Base-by-base conservation (phyloP, 1,284 basidiomycete genomes). In the Austroboletus olivaceoglutinosus region DNA sequence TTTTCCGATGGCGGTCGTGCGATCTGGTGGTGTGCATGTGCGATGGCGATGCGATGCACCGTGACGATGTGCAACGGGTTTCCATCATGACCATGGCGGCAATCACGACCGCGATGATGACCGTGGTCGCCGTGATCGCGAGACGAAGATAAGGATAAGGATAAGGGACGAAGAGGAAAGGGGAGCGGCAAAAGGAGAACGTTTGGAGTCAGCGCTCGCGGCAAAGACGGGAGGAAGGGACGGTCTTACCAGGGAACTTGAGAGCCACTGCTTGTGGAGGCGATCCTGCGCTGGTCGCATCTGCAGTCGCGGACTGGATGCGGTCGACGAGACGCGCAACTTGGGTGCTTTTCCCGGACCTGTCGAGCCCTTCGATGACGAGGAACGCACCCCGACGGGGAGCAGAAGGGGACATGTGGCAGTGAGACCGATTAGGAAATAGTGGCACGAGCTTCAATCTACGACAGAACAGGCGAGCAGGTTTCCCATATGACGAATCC, bases 291-390 rank as follows among this genome's bases (percentile, higher is more conserved):
- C 50, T 52, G 75, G 63, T 22, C n/a, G 54, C 91, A 70, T 33
- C n/a, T n/a, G n/a, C n/a, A 22, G 30, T 7, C 15, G 31, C 12
- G 16, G 53, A 49, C 13, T 50, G 58, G 44, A 66, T 48, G 50
- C 58, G 60, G 2, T 59, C 41, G 22, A 81, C 73, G 31, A 97
- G 80, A 13, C 75, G 70, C 1, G 77, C 72, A 0, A 85, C 85
- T 65, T 97, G 94, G 0, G 93, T 97, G 42, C 86, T 90, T 69
- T 97, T 97, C 12, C 94, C 94, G 0, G 91, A 93, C 53, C 90
- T 78, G 67, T 97, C 94, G n/a, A 97, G 82, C 3, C 94, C 94
- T 70, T 98, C 94, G 48, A 97, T 78, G 31, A 93, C 93, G 63
- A 97, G 89, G 72, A 98, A 93, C 7, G 85, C 78, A 1, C 91